Conservation (phyloP, 345 rosid species). For the Gossypium anomalum region DNA sequence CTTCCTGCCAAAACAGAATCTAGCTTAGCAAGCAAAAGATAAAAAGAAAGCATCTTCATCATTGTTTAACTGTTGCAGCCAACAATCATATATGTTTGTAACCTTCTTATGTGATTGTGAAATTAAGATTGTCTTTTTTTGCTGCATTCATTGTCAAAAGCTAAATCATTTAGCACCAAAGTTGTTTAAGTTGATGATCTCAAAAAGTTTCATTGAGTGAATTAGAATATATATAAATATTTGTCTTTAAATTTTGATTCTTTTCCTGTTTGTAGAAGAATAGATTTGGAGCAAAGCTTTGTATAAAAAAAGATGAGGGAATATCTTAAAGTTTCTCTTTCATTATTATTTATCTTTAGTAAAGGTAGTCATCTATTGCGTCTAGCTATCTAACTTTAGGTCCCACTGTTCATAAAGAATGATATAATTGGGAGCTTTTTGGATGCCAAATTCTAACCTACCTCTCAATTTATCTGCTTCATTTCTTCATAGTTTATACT, state of each 20-base stretch:
- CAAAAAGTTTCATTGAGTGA: neutral
- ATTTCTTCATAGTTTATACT: neutral
- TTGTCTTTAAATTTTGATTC: too few species aligned
- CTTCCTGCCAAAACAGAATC: neutral
- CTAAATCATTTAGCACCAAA: neutral
- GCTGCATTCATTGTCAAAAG: neutral
- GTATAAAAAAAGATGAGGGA: too few species aligned
- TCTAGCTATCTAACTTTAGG: neutral
- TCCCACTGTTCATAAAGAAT: constrained; percentile 5
- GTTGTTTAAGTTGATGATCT: neutral
- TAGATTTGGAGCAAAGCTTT: too few species aligned
- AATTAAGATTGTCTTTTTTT: neutral
- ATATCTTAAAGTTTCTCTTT: constrained; percentile 9
- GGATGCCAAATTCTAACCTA: neutral
- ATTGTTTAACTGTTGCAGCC: too few species aligned
- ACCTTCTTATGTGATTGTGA: neutral
- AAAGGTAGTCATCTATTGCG: neutral
- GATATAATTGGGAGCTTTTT: neutral
- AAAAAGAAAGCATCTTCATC: neutral
- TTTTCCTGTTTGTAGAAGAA: too few species aligned
- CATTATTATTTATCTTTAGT: neutral
- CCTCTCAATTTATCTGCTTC: neutral
- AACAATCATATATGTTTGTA: neutral
- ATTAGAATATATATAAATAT: too few species aligned
- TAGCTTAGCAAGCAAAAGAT: neutral